Conservation (phyloP, 2,329 filamentous ascomycete species). For the Penicillium psychrosexuale region DNA sequence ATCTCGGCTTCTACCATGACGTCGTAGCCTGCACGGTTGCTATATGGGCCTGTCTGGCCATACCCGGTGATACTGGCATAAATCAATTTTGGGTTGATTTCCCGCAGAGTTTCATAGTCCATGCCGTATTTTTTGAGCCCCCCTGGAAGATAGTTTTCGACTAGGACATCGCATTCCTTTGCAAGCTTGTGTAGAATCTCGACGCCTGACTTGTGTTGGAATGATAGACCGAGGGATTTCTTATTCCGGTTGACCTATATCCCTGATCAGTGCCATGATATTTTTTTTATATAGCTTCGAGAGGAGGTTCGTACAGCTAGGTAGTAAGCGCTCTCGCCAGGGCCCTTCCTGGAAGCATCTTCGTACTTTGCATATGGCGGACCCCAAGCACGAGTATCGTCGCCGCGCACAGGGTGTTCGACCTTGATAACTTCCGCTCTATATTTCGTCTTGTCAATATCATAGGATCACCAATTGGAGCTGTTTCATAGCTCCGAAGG, state of each 20-base stretch:
- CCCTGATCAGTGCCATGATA: constrained; percentile 1
- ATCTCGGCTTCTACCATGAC: constrained; percentile 99
- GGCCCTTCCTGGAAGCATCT: constrained; percentile 55
- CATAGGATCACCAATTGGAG: not conserved
- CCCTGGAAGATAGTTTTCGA: constrained; percentile 94
- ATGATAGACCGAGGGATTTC: constrained; percentile 87
- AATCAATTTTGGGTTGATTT: constrained; percentile 81
- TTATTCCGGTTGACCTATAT: constrained; percentile 90
- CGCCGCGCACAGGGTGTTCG: constrained; percentile 85
- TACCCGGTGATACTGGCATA: constrained; percentile 98
- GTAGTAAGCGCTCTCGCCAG: constrained; percentile 94
- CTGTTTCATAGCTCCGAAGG: not conserved
- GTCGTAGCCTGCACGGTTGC: constrained; percentile 86
- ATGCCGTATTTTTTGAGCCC: constrained; percentile 85
- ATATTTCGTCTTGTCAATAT: constrained; percentile 6
- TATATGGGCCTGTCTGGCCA: constrained; percentile 90
- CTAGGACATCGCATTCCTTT: constrained; percentile 82
- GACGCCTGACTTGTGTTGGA: constrained; percentile 78
- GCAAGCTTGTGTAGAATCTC: constrained; percentile 82
- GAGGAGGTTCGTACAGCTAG: constrained; percentile 61
- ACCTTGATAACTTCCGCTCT: constrained; percentile 97
- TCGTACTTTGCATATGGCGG: constrained; percentile 85
- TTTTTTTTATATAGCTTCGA: not conserved
- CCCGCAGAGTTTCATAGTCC: constrained; percentile 76
- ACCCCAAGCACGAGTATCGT: constrained; percentile 95